Evolutionary conservation across 1,284 basidiomycete species (phyloP).

Genomic region (Ustilago sp.): DNA sequence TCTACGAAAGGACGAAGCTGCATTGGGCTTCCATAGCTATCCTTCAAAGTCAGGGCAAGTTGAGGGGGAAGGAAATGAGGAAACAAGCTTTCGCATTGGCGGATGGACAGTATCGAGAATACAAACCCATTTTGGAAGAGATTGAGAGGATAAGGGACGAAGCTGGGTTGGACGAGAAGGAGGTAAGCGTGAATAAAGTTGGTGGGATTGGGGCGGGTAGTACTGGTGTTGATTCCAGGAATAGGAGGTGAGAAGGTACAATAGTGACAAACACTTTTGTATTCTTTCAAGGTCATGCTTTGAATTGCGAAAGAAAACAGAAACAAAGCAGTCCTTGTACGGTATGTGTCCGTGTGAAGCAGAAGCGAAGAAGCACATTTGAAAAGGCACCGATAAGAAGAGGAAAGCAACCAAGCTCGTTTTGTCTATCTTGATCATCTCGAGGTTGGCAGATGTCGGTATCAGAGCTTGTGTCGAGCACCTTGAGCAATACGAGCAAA

Average conservation of each 20-base stretch:
- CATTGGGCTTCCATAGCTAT: slow-evolving; percentile 85
- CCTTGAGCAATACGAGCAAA: slow-evolving; percentile 49
- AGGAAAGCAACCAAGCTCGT: no score
- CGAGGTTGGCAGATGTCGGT: neutral
- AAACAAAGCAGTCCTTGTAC: neutral
- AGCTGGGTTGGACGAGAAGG: slow-evolving; percentile 87
- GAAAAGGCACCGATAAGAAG: neutral
- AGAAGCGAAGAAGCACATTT: neutral
- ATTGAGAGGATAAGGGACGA: slow-evolving; percentile 86
- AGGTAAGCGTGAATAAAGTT: slow-evolving; percentile 71
- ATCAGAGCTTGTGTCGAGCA: slow-evolving; percentile 53
- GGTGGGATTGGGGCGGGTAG: slow-evolving; percentile 47
- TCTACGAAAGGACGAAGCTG: slow-evolving; percentile 78
- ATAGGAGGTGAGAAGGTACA: slow-evolving; percentile 35
- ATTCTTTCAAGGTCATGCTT: neutral
- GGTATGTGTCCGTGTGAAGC: neutral
- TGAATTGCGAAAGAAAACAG: neutral
- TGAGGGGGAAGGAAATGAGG: slow-evolving; percentile 82
- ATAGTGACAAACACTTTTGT: neutral
- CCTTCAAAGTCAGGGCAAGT: slow-evolving; percentile 73
- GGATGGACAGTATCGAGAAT: slow-evolving; percentile 62
- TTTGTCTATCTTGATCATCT: no score
- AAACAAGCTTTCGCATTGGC: slow-evolving; percentile 74
- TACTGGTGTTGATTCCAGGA: slow-evolving; percentile 51
- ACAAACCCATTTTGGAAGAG: slow-evolving; percentile 68